Base-by-base conservation (phyloP, 352 stramenopile species). In the Globisporangium emineosum region DNA sequence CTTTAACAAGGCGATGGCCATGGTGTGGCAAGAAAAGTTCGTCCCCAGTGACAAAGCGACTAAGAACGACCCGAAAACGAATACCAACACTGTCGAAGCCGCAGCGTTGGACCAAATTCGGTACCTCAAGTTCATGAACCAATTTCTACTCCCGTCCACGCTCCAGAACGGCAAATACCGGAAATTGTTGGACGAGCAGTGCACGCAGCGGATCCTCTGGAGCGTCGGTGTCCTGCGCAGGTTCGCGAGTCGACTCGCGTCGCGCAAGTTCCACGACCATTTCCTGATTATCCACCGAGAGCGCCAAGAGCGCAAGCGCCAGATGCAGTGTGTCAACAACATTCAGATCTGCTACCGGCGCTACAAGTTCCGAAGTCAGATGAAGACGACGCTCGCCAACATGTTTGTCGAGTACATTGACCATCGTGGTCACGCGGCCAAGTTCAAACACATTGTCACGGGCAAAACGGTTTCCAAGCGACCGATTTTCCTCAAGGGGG, bases 331-430 rank as follows among this genome's bases (percentile, higher is more conserved):
- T 33, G 69, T 66, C n/a, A 65, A 55, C 37, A 71, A 35, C 5
- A 80, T 90, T 23, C 69, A 86, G 27, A 53, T 58, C n/a, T 71
- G 73, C 30, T 91, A 83, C 43, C 72, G 70, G 8, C 71, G 77
- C 23, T 82, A 83, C 54, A 75, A 73, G 23, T 86, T 86, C 59
- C 75, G 79, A 1, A 43, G 63, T 37, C 75, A 77, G 21, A 62
- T 89, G 7, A 78, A 83, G 52, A 47, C 29, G 0, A 76, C 77
- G 51, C 69, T 91, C 0, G 76, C 78, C 2, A 54, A 45, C 27
- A 82, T 86, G 76, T 91, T 90, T 56, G 69, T 83, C 58, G 80
- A 91, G 51, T 89, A 76, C 29, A 55, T 87, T 2, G 76, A 91
- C 57, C 68, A 89, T 57, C 72, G 62, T 1, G 77, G 78, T 1